Evolutionary conservation across 306 rosid genomes (phyloP), one percentile per base, ranked within the genome.

Genomic region (Acmispon strigosus): DNA sequence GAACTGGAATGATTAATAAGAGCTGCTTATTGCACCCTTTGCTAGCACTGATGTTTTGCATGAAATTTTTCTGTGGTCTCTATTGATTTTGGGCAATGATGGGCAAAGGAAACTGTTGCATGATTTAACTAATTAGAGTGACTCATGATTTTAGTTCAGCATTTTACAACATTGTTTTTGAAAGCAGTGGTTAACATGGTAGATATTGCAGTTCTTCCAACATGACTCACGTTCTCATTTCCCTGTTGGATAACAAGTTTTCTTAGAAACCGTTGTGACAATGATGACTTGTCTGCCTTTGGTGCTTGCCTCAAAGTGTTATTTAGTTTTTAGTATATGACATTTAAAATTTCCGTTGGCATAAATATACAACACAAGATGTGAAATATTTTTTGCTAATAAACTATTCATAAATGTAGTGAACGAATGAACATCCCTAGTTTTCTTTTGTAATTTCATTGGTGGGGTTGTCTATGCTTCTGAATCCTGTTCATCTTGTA

Each of bases 381-480:
- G 66, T 59, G 61, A 74, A 48, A 56, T 56, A 34, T 57, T 20
- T n/a, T 56, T 47, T 49, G 6, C 36, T 43, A 27, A 36, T 56
- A 50, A 45, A 32, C 20, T 16, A 49, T 16, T 32, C 44, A 24
- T 71, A 22, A 48, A 10, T 39, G 17, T 43, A 5, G 41, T 27
- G 18, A 62, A 58, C 55, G 50, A 75, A 66, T 41, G 11, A 57
- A 54, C 11, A 37, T 27, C 76, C 69, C 9, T 27, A 20, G 12
- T 22, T 61, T 57, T 37, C 62, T 66, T 27, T 22, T 60, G 70
- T 67, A 72, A 62, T 54, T 67, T 67, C 50, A 27, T 59, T 53
- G 69, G 59, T 61, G 5, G 48, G 32, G 43, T n/a, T 72, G 8
- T 27, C 60, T 14, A 18, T 64, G 55, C 70, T 65, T 73, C 39